Evolutionary conservation across 169 alveolate genomes (phyloP).

Genomic region (Cryptosporidium canis): DNA sequence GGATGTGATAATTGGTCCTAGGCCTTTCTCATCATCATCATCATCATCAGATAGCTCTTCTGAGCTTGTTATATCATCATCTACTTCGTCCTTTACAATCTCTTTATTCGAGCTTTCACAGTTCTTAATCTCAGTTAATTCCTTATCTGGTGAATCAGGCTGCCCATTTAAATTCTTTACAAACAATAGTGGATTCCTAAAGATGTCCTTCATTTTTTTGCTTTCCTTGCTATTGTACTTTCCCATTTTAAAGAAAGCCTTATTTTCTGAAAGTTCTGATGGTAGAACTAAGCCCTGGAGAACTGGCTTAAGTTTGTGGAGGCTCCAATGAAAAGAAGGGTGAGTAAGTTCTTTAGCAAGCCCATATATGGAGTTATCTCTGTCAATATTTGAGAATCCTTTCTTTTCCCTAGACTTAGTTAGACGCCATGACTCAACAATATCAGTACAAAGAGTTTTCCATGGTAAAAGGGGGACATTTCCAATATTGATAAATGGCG

Average conservation of each 20-base stretch:
- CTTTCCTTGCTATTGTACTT: constrained; percentile 24
- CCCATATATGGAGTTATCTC: constrained; percentile 80
- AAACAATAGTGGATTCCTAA: constrained; percentile 41
- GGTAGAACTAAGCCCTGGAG: constrained; percentile 79
- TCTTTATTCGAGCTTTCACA: constrained; percentile 6
- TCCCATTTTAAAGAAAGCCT: constrained; percentile 43
- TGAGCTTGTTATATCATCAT: constrained; percentile 14
- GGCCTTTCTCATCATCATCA: constrained; percentile 75
- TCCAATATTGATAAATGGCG: constrained; percentile 78
- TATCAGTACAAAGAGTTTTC: constrained; percentile 81
- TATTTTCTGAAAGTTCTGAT: constrained; percentile 72
- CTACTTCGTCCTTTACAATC: background rate
- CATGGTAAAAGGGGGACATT: constrained; percentile 81
- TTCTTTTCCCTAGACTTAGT: constrained; percentile 78
- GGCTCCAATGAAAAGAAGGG: constrained; percentile 81
- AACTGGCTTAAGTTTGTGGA: constrained; percentile 75
- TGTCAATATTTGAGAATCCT: constrained; percentile 79
- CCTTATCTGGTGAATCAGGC: background rate
- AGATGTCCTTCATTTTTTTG: constrained; percentile 25
- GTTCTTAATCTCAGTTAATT: background rate
- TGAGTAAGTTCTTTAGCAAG: constrained; percentile 80
- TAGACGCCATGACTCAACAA: constrained; percentile 80
- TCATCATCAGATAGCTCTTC: constrained; percentile 45
- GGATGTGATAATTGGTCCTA: constrained; percentile 80
- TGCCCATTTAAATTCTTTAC: constrained; percentile 24